phyloP scores from a whole-genome alignment of 1,139 yeast species.

The Diutina catenulata region DNA sequence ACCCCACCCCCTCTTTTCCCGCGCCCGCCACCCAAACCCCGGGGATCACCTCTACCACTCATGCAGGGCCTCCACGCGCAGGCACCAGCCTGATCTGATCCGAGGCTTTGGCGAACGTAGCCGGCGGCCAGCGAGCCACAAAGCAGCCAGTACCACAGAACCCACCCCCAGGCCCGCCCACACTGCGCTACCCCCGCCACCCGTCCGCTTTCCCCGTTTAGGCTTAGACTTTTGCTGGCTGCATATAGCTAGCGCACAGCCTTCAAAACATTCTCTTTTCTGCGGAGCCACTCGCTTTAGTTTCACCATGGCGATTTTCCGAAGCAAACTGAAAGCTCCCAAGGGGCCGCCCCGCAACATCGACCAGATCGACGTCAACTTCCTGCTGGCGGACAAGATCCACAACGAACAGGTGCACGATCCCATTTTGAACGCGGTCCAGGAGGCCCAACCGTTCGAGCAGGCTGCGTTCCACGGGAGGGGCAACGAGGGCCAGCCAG shows the following conservation, averaged over 20 bases:
- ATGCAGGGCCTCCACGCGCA: too few relatives aligned
- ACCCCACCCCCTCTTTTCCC: too few relatives aligned
- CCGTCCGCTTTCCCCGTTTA: background rate
- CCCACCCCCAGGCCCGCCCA: too few relatives aligned
- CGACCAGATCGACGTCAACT: conserved; percentile 15
- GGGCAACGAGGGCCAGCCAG: conserved; percentile 31
- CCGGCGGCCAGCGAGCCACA: too few relatives aligned
- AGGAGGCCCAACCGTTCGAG: conserved; percentile 93
- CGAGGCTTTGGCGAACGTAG: too few relatives aligned
- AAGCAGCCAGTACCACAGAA: too few relatives aligned
- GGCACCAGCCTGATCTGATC: too few relatives aligned
- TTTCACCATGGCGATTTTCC: conserved; percentile 29
- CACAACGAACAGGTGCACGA: conserved; percentile 64
- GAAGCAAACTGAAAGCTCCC: conserved; percentile 18
- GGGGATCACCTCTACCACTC: too few relatives aligned
- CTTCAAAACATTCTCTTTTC: background rate
- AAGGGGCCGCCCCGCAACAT: conserved; percentile 23
- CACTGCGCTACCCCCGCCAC: background rate
- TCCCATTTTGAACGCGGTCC: conserved; percentile 83
- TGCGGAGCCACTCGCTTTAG: too few relatives aligned
- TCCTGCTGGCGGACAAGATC: conserved; percentile 27
- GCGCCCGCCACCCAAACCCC: too few relatives aligned
- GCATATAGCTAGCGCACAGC: background rate
- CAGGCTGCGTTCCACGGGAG: conserved; percentile 22
- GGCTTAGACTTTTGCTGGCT: too few relatives aligned